Evolutionary conservation across 139 green algal species (phyloP).

Genomic region (Zygnema circumcarinatum): DNA sequence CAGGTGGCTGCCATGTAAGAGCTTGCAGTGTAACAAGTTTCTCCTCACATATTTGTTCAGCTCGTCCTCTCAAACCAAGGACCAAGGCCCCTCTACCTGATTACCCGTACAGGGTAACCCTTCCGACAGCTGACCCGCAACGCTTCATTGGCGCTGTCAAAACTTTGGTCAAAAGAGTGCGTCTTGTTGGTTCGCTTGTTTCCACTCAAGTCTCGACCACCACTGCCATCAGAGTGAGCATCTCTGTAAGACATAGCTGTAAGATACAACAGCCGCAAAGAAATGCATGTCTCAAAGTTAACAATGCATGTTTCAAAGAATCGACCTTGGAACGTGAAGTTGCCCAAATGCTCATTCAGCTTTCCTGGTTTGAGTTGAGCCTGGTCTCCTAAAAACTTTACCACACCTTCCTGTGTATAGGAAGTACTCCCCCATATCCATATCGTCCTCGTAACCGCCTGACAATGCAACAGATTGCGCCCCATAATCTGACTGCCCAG

Average conservation of each 20-base stretch:
- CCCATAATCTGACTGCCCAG: conserved; percentile 81
- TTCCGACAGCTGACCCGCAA: conserved; percentile 81
- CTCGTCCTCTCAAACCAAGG: neutral
- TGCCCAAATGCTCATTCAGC: too few relatives aligned
- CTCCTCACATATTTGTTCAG: too few relatives aligned
- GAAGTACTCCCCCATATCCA: conserved; percentile 94
- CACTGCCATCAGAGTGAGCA: too few relatives aligned
- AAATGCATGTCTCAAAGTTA: too few relatives aligned
- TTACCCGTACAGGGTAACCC: conserved; percentile 88
- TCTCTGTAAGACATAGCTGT: too few relatives aligned
- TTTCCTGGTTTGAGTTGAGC: too few relatives aligned
- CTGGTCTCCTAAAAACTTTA: too few relatives aligned
- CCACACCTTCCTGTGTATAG: conserved; percentile 86
- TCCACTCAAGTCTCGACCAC: conserved; percentile 88
- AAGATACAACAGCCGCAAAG: too few relatives aligned
- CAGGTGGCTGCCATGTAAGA: too few relatives aligned
- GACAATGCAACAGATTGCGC: conserved; percentile 82
- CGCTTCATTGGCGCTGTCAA: conserved; percentile 89
- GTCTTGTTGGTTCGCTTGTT: conserved; percentile 96
- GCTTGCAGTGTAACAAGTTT: too few relatives aligned
- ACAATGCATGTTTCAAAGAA: too few relatives aligned
- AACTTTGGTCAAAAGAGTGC: conserved; percentile 86
- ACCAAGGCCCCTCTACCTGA: conserved; percentile 68
- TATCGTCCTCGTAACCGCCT: conserved; percentile 90
- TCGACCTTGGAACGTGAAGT: too few relatives aligned